Conservation (phyloP, 2,329 filamentous ascomycete genomes). For the Alternaria sp. region DNA sequence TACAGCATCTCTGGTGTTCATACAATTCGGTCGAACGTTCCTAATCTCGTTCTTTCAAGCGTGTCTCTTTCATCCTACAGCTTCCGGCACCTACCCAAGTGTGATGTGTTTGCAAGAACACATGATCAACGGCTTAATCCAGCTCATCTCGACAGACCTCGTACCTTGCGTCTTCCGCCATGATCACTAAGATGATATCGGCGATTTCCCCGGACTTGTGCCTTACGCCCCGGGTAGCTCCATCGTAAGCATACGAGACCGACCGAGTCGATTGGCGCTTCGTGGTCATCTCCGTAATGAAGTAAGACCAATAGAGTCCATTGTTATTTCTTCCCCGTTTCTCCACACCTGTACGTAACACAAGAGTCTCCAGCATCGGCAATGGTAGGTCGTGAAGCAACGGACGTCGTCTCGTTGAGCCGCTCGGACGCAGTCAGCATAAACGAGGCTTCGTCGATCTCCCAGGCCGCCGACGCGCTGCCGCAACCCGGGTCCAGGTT, state of each 20-base stretch:
- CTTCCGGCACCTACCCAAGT: not conserved
- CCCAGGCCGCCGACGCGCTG: not conserved
- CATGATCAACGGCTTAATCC: accelerated
- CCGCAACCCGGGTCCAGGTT: not conserved
- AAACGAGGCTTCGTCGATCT: not conserved
- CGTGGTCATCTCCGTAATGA: not conserved
- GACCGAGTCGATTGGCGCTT: not conserved
- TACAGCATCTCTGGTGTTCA: accelerated
- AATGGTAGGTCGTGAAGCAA: not conserved
- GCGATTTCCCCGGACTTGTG: not conserved
- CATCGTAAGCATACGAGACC: not conserved
- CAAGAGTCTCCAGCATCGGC: accelerated
- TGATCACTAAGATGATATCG: not conserved
- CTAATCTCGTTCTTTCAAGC: not conserved
- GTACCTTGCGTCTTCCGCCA: not conserved
- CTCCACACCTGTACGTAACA: not conserved
- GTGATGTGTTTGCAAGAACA: not conserved
- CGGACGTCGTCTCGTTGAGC: not conserved
- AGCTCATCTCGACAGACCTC: too few relatives aligned
- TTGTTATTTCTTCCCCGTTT: not conserved
- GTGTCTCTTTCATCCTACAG: not conserved
- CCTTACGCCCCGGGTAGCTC: not conserved
- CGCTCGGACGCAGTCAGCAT: not conserved
- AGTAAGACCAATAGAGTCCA: not conserved
- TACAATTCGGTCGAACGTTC: not conserved